Evolutionary conservation across 2,329 filamentous ascomycete genomes (phyloP).

Genomic region (Aspergillus transmontanensis): DNA sequence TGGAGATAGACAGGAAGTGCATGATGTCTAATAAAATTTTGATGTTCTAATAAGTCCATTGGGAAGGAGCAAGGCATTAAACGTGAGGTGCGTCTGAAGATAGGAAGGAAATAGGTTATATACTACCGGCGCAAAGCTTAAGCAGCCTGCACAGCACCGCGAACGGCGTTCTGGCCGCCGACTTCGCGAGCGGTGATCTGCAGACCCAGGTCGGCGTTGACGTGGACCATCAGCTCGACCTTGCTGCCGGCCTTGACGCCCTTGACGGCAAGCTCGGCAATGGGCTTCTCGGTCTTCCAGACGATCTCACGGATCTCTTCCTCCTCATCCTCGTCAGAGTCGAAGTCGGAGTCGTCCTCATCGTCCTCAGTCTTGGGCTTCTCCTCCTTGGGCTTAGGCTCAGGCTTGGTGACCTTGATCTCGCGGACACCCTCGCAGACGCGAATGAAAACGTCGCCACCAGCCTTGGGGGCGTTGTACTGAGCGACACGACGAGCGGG

Average conservation of each 20-base stretch:
- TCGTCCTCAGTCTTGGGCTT: conserved; percentile 61
- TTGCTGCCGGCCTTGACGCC: conserved; percentile 85
- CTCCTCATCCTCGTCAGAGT: conserved; percentile 67
- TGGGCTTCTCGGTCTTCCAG: conserved; percentile 81
- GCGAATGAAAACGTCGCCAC: conserved; percentile 85
- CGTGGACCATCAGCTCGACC: conserved; percentile 91
- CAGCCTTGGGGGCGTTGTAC: conserved; percentile 73
- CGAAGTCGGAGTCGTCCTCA: conserved; percentile 64
- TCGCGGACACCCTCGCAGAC: conserved; percentile 85
- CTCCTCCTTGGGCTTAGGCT: conserved; percentile 70
- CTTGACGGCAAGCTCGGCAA: conserved; percentile 84
- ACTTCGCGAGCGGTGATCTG: conserved; percentile 83
- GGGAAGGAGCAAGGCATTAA: conserved; percentile 11
- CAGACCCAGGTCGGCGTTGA: conserved; percentile 76
- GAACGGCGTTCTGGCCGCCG: conserved; percentile 80
- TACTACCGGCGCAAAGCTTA: conserved; percentile 20
- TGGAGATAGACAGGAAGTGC: background rate
- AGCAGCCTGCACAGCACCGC: conserved; percentile 59
- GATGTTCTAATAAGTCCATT: conserved; percentile 10
- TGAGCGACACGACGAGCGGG: conserved; percentile 84
- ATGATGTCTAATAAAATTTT: conserved; percentile 10
- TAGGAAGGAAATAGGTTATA: conserved; percentile 7
- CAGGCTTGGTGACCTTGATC: conserved; percentile 90
- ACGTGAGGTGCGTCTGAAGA: conserved; percentile 3
- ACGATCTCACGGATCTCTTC: conserved; percentile 88